Conservation (phyloP, 805 yeast genomes). For the Schwanniomyces pseudopolymorphus region DNA sequence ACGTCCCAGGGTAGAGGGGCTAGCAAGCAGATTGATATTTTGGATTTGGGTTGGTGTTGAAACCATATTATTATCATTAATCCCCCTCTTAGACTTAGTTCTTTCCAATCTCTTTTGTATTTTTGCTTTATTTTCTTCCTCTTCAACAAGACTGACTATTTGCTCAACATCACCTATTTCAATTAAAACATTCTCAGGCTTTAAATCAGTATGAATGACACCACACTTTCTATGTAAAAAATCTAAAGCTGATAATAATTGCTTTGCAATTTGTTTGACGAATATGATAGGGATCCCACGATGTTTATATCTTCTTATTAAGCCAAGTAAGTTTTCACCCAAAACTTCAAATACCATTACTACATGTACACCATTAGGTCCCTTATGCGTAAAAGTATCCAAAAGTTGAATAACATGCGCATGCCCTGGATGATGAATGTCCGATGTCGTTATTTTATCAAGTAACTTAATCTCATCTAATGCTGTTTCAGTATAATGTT, state of each 20-base stretch:
- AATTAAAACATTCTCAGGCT: constrained; percentile 74
- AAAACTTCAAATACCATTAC: constrained; percentile 97
- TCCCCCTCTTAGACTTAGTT: constrained; percentile 25
- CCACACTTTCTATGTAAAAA: constrained; percentile 73
- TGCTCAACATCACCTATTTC: constrained; percentile 83
- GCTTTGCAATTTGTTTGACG: constrained; percentile 81
- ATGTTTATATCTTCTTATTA: constrained; percentile 75
- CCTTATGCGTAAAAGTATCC: constrained; percentile 82
- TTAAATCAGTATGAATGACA: constrained; percentile 70
- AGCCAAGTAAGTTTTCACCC: constrained; percentile 88
- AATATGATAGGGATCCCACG: constrained; percentile 75
- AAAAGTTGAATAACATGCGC: constrained; percentile 74
- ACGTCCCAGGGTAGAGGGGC: constrained; percentile 40
- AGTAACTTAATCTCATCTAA: constrained; percentile 86
- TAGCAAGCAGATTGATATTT: constrained; percentile 7
- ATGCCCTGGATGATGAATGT: constrained; percentile 75
- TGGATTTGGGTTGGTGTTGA: constrained; percentile 1
- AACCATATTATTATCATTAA: constrained; percentile 2
- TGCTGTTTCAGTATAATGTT: constrained; percentile 91
- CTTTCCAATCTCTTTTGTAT: constrained; percentile 42
- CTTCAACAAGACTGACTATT: constrained; percentile 66
- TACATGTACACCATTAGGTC: constrained; percentile 90
- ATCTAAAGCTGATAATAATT: constrained; percentile 69
- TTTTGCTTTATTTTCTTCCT: constrained; percentile 52
- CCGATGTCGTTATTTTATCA: constrained; percentile 61